Evolutionary conservation across 805 yeast species (phyloP).

Genomic region (Metschnikowia aberdeeniae): DNA sequence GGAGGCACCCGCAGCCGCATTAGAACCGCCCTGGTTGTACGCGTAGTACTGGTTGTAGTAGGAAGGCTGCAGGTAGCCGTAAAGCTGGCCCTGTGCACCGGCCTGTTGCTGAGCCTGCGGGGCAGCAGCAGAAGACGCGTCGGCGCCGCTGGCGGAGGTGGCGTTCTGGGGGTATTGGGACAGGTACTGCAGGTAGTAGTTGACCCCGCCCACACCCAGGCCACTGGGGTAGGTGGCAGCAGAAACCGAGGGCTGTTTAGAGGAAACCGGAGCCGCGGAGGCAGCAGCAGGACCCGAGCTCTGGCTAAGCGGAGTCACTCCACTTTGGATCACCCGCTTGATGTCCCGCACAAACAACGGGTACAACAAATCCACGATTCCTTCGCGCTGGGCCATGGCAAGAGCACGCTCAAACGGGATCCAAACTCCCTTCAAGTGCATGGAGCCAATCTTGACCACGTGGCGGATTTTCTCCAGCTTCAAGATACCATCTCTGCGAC

Average conservation of each 20-base stretch:
- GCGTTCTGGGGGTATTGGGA: conserved; percentile 14
- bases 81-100: conserved; percentile 15
- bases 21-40: conserved; percentile 31
- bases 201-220: conserved; percentile 3
- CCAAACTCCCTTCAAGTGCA: conserved; percentile 90
- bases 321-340: conserved; percentile 48
- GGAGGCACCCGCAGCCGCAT: conserved; percentile 4
- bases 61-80: conserved; percentile 19
- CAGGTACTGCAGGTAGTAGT: conserved; percentile 19
- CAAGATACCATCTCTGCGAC: conserved; percentile 78
- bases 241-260: conserved; percentile 9
- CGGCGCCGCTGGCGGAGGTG: conserved; percentile 6
- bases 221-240: conserved; percentile 7
- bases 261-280: conserved; percentile 4
- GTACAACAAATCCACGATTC: conserved; percentile 39
- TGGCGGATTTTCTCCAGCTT: conserved; percentile 73
- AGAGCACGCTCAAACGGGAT: conserved; percentile 81
- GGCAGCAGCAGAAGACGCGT: conserved; percentile 8
- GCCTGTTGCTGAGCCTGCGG: conserved; percentile 14
- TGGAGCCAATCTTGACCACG: conserved; percentile 81
- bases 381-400: conserved; percentile 77
- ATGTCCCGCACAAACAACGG: conserved; percentile 59
- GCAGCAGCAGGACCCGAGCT: conserved; percentile 7
- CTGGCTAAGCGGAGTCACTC: conserved; percentile 34
- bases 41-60: conserved; percentile 42